Percentiles rank a stretch among this genome's conserved stretches.
Conservation (phyloP, 805 yeast species). For the Tetrapisispora nanseiensis region DNA sequence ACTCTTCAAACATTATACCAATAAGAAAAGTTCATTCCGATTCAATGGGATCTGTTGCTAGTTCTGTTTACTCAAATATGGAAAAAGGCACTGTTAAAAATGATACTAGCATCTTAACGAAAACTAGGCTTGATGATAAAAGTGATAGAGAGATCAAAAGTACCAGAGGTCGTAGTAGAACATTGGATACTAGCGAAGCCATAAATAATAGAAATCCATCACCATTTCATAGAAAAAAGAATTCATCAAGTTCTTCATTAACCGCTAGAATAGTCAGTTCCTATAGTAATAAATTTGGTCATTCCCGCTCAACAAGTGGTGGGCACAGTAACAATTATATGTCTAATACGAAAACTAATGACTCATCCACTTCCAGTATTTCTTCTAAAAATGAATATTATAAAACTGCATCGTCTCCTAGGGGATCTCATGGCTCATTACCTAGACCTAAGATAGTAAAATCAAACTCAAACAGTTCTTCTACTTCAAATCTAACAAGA, state of each 20-base stretch:
- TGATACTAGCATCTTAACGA: background rate
- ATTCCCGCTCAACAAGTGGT: constrained; percentile 3
- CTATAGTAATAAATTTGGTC: constrained; percentile 1
- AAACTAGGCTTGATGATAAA: background rate
- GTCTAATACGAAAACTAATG: background rate
- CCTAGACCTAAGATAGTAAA: background rate
- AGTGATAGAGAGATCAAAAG: background rate
- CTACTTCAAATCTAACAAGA: constrained; percentile 19
- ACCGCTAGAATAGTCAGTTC: constrained; percentile 4
- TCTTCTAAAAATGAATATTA: constrained; percentile 1
- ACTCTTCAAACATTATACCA: background rate
- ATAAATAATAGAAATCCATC: constrained; percentile 2
- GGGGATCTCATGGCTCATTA: constrained; percentile 1
- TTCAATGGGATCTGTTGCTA: background rate
- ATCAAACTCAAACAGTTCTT: constrained; percentile 7
- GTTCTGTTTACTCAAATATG: constrained; percentile 1
- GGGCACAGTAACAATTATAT: background rate
- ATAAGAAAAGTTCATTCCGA: constrained; percentile 3
- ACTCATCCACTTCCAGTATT: constrained; percentile 2
- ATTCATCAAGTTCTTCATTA: constrained; percentile 2
- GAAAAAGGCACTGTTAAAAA: background rate
- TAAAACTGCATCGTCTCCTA: constrained; percentile 2
- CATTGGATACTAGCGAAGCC: constrained; percentile 23
- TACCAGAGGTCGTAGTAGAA: constrained; percentile 25
- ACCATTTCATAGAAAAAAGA: constrained; percentile 1